Base-by-base conservation (phyloP, 1,284 basidiomycete species). In the Rhodofomes roseus region DNA sequence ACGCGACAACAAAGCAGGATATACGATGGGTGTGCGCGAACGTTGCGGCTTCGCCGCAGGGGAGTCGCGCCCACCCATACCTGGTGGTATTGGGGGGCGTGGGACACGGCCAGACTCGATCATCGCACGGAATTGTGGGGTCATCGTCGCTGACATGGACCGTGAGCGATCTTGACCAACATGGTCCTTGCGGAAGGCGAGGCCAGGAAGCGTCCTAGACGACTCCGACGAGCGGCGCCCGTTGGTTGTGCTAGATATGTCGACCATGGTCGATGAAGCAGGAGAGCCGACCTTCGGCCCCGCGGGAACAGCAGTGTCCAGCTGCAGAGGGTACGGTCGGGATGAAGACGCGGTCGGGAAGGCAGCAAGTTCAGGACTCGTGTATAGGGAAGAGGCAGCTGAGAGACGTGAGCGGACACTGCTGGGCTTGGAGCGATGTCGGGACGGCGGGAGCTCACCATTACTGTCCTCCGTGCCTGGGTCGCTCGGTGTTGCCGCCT, bases 1-100 rank as follows among this genome's bases (percentile, higher is more conserved):
- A 56, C 89, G 89, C 31, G 96, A 98, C 5, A 99, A 83, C 20
- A 99, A 79, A 1, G 97, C 96, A 7, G 97, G 96, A 75, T 98
- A 97, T 54, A 98, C 89, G 48, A 92, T 80, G 12, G 92, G 90
- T n/a, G 86, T 80, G 56, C 76, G 75, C 56, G 64, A 62, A 20
- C 65, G 69, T 62, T 62, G 74, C 65, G 63, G 77, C 78, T 58
- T 41, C 69, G 73, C 44, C 67, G 61, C 36, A 48, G 83, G 83
- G 2, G 84, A 84, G 58, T 79, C 75, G 34, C 84, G 79, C 52
- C 79, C 77, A 36, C 77, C 78, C 37, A 76, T 65, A 44, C 73
- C 58, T 59, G 74, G 65, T 58, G 75, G 73, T 56, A 77, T 65
- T 54, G 76, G 67, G 56, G 80, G 72, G 63, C 78, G 76, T 54